Evolutionary conservation across 495 filamentous ascomycete genomes (phyloP), one percentile per base, ranked within the genome.

Genomic region (Penicillium desertorum): DNA sequence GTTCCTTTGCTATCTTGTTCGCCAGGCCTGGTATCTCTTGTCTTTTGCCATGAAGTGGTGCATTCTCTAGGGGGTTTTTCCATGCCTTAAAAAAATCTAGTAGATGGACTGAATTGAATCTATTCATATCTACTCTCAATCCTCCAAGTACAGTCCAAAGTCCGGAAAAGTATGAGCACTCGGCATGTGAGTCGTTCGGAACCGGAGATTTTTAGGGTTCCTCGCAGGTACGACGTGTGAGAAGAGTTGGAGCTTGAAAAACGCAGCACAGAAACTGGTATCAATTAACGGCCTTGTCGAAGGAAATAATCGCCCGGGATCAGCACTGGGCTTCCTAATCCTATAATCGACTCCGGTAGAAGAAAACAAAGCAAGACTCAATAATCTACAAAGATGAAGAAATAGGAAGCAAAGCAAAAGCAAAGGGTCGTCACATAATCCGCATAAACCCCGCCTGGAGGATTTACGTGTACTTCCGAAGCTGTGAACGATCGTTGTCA

Each of bases 381-480:
- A 58, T 66, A 69, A 72, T 66, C 59, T 63, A 72, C 62, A 68
- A 48, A 56, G 52, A 56, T 50, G 47, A 67, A 63, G 27, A 65
- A 58, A 57, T 45, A 44, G 58, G 25, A 39, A 61, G 47, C 43
- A 53, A 61, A 44, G 20, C 23, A 51, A 51, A 55, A 47, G 36
- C 45, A 57, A 55, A 51, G 11, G 27, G 37, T 48, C 43, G 56
- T 67, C 66, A 58, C 62, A 51, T 44, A 54, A 39, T 61, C 49
- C 59, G 42, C 62, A 42, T 57, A 42, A 50, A 43, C 37, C 22
- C 52, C 36, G 27, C 12, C 20, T 20, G 29, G n/a, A 43, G 20
- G 37, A n/a, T 48, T 65, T 62, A 79, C 46, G 71, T 74, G 55
- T 79, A 78, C 64, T 79, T 79, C 44, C 75, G 75, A 49, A 79